Evolutionary conservation across 176 grass and related monocot genomes (phyloP).

Genomic region (Pharus latifolius): DNA sequence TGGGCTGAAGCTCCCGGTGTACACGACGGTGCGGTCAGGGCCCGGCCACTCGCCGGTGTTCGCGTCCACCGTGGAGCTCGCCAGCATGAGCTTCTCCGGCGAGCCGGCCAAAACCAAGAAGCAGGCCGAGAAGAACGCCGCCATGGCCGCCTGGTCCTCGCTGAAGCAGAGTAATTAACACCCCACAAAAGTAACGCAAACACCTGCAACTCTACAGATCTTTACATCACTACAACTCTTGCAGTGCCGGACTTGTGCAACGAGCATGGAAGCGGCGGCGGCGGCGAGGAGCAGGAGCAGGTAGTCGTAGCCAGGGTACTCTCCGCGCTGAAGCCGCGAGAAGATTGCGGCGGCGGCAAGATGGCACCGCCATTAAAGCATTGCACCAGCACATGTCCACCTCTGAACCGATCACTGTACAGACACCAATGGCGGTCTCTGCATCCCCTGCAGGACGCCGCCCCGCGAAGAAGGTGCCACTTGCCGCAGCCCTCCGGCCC

Average conservation of each 20-base stretch:
- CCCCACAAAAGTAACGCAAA: not conserved
- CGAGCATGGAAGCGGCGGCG: conserved; percentile 14
- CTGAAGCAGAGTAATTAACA: conserved; percentile 57
- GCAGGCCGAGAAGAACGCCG: conserved; percentile 95
- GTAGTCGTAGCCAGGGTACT: conserved; percentile 55
- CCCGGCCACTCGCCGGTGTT: conserved; percentile 75
- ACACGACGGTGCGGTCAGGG: conserved; percentile 79
- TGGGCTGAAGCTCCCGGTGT: conserved; percentile 65
- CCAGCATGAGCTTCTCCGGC: conserved; percentile 54
- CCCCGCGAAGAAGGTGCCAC: not conserved
- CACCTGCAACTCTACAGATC: not conserved
- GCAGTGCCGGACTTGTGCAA: conserved; percentile 66
- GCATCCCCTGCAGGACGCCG: not conserved
- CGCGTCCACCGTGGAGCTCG: conserved; percentile 66
- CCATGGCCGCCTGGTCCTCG: conserved; percentile 69
- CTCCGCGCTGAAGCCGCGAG: conserved; percentile 37
- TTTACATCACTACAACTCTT: not conserved
- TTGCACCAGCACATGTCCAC: not conserved
- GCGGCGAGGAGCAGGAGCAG: conserved; percentile 59
- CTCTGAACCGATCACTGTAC: conserved; percentile 26
- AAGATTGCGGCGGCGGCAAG: not conserved
- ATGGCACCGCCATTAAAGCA: not conserved
- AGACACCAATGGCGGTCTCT: conserved; percentile 34
- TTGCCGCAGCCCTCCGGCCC: not conserved
- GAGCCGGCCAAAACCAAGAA: conserved; percentile 88